Conservation (phyloP, 768 basidiomycete genomes). For the Boletus reticulatus region DNA sequence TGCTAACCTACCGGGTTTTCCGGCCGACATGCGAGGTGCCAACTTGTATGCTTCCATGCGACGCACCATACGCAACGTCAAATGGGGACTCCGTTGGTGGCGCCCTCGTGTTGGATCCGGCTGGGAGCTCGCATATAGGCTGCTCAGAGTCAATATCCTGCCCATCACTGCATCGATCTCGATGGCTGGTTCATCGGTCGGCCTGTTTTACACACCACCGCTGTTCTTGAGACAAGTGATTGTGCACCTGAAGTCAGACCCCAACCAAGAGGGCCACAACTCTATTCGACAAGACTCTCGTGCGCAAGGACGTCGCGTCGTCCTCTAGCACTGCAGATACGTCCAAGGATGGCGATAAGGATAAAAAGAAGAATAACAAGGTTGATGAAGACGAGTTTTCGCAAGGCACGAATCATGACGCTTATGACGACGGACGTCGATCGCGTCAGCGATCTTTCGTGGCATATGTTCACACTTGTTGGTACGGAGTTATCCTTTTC, state of each 20-base stretch:
- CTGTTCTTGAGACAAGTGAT: constrained; percentile 63
- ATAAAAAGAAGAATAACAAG: constrained; percentile 13
- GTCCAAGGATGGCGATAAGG: constrained; percentile 20
- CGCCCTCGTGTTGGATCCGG: constrained; percentile 59
- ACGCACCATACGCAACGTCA: constrained; percentile 47
- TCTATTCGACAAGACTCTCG: constrained; percentile 81
- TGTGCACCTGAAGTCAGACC: constrained; percentile 62
- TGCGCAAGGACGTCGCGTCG: constrained; percentile 81
- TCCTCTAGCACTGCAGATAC: constrained; percentile 38
- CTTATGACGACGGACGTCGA: constrained; percentile 96
- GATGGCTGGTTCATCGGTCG: constrained; percentile 56
- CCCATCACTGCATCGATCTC: constrained; percentile 41
- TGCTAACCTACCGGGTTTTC: constrained; percentile 82
- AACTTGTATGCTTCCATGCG: constrained; percentile 67
- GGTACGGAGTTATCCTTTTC: constrained; percentile 39
- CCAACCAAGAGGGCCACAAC: constrained; percentile 58
- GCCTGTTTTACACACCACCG: constrained; percentile 62
- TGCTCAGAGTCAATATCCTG: constrained; percentile 54
- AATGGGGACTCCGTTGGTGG: constrained; percentile 56
- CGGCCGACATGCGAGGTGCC: constrained; percentile 66
- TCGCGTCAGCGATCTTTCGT: constrained; percentile 80
- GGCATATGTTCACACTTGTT: constrained; percentile 73
- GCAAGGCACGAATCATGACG: constrained; percentile 85
- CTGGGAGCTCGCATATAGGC: constrained; percentile 58
- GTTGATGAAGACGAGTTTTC: constrained; percentile 55